Percentiles rank a stretch among this genome's conserved stretches.
phyloP scores from a whole-genome alignment of 495 filamentous ascomycete genomes.

The Massariosphaeria phaeospora region DNA sequence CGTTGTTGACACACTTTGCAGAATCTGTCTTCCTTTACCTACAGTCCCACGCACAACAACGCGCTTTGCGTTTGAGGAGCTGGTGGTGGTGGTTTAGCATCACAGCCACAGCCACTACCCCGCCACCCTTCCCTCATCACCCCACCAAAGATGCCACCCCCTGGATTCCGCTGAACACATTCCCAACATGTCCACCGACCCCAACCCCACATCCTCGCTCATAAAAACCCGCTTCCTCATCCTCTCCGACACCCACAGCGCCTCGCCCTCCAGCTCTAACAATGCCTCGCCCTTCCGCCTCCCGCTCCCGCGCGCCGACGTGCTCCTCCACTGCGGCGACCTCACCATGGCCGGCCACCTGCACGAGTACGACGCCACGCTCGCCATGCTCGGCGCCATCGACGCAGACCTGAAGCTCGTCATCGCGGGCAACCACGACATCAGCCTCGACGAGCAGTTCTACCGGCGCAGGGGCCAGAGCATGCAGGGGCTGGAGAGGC shows the following conservation, averaged over 20 bases:
- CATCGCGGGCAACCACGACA: conserved; percentile 79
- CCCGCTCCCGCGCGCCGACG: conserved; percentile 50
- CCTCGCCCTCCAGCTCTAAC: conserved; percentile 2
- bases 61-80: too few species aligned
- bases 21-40: too few species aligned
- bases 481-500: conserved; percentile 27
- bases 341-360: conserved; percentile 59
- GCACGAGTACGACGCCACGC: conserved; percentile 48
- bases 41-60: too few species aligned
- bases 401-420: conserved; percentile 69
- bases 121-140: background rate
- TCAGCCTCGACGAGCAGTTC: conserved; percentile 58
- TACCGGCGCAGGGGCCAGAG: conserved; percentile 35
- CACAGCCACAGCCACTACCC: too few species aligned
- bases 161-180: background rate
- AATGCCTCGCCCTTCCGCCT: conserved; percentile 29
- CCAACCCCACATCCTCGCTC: background rate
- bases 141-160: background rate
- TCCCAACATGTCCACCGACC: background rate
- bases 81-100: too few species aligned
- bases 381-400: conserved; percentile 53
- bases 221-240: conserved; percentile 37
- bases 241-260: conserved; percentile 39
- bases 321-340: conserved; percentile 71
- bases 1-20: too few species aligned